Base-by-base conservation (phyloP, 306 rosid species). In the Morella rubra region DNA sequence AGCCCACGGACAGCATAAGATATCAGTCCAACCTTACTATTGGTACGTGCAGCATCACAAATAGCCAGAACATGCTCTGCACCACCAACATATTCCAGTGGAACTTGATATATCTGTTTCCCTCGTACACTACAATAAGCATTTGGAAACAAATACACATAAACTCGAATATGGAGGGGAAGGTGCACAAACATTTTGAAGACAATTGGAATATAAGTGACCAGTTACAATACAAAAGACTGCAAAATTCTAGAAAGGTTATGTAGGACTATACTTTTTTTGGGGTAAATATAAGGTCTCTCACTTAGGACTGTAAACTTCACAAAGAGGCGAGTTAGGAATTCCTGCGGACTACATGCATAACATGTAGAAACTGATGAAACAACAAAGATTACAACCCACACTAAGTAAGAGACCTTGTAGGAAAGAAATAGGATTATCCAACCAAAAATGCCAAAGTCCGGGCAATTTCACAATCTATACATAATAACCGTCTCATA, bases 21-120 rank as follows among this genome's bases (percentile, higher is more conserved):
- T 72, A 81, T 15, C 79, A 51, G 16, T 19, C 67, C 55, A 75
- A 92, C 99, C 96, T 95, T 94, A 80, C 5, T 83, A 79, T 37
- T 89, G 18, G 87, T 77, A 68, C 88, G 83, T 66, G 89, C 74
- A 79, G 87, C 74, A 85, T 81, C 79, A 84, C 84, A 80, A 77
- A 95, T 75, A 81, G 90, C 97, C 91, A 95, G 82, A 79, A 95
- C 93, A 78, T 85, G 84, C 67, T 88, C 96, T 66, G 84, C 90
- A 84, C 87, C 87, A 77, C 97, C 96, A 76, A 92, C 90, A 80
- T 71, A 58, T 73, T 92, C 96, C 10, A 93, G 89, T 19, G 84
- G 90, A 83, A 92, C 92, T 81, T 87, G 90, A 82, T 75, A 86
- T 69, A 86, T 84, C 55, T 89, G 93, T 78, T 89, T 95, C 80